Base-by-base conservation (phyloP, 2,329 filamentous ascomycete genomes). In the Botrytis cinerea region DNA sequence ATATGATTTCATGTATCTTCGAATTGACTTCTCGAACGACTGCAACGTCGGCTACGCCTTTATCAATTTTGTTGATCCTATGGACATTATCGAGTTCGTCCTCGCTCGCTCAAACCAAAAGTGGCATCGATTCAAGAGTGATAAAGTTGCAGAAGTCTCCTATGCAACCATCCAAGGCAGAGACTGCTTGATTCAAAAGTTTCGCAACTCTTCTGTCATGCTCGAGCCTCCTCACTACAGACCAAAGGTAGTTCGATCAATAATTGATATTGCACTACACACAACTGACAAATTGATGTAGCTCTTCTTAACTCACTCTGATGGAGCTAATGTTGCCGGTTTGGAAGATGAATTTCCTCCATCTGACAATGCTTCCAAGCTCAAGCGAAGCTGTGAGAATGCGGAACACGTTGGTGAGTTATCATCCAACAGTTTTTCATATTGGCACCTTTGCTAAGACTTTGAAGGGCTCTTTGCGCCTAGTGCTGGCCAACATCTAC, bases 101-200 rank as follows among this genome's bases (percentile, higher is more conserved):
- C 87, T 89, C 73, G 88, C 89, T 32, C 87, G 91, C 72, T 89
- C 90, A 72, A 93, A 93, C 76, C 88, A 92, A 80, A 87, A 89
- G 74, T 95, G 92, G 90, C 91, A 92, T 77, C 92, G 91, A 76
- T 95, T 93, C 84, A 92, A 92, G 79, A 93, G 91, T 54, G 90
- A 93, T 83, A 98, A 97, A 82, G 87, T 93, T 67, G 93, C 93
- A 0, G 93, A 97, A 81, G 90, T 98, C 62, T 97, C 95, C 0
- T 99, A 98, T 82, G 96, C 96, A n/a, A 97, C 95, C 20, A 95
- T 97, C 74, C 96, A 99, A 84, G 96, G 96, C 63, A 92, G 92
- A 76, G 94, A 97, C 80, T 95, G 93, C 76, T 86, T 98, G 0
- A 89, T 98, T 10, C 93, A 97, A 81, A 98, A 98, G 81, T 99